phyloP scores from a whole-genome alignment of 2,329 filamentous ascomycete species.

The Didymella keratinophila region DNA sequence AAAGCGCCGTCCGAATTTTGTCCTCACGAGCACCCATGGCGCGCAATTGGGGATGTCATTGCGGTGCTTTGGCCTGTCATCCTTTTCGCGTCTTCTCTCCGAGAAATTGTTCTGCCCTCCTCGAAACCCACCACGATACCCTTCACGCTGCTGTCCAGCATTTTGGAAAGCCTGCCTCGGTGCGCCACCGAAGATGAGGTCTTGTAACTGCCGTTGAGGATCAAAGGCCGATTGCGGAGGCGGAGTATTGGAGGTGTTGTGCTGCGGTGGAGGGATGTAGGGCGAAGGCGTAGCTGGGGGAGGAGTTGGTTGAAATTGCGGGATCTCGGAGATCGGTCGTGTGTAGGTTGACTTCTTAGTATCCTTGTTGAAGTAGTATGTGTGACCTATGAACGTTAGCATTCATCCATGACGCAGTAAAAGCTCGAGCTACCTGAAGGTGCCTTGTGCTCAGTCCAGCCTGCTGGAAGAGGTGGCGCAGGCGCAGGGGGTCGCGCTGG shows the following conservation, averaged over 20 bases:
- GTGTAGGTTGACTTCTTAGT: slow-evolving; percentile 90
- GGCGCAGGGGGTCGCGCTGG: slow-evolving; percentile 43
- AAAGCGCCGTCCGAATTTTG: slow-evolving; percentile 87
- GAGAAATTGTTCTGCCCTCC: slow-evolving; percentile 65
- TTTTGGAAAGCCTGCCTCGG: slow-evolving; percentile 32
- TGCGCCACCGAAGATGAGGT: slow-evolving; percentile 48
- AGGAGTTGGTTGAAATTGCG: slow-evolving; percentile 5
- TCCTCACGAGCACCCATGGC: slow-evolving; percentile 92
- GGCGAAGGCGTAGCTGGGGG: slow-evolving; percentile 16
- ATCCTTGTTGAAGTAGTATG: slow-evolving; percentile 84
- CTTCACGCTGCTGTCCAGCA: slow-evolving; percentile 39
- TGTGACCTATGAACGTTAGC: slow-evolving; percentile 66
- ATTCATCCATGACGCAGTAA: slow-evolving; percentile 26
- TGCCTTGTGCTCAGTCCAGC: slow-evolving; percentile 94
- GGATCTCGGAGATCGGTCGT: slow-evolving; percentile 61
- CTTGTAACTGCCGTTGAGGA: slow-evolving; percentile 59
- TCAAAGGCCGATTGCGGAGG: slow-evolving; percentile 55
- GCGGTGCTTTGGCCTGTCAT: slow-evolving; percentile 83
- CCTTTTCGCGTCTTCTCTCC: slow-evolving; percentile 70
- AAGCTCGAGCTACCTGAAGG: slow-evolving; percentile 66
- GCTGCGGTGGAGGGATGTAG: slow-evolving; percentile 23
- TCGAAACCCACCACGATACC: slow-evolving; percentile 46
- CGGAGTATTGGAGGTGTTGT: slow-evolving; percentile 47
- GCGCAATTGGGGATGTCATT: slow-evolving; percentile 79
- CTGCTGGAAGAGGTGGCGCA: slow-evolving; percentile 70